These are phyloP conservation scores for Apiospora sp. DNA, from an alignment of 2,329 filamentous ascomycete species.

Conservation along the genomic window DNA sequence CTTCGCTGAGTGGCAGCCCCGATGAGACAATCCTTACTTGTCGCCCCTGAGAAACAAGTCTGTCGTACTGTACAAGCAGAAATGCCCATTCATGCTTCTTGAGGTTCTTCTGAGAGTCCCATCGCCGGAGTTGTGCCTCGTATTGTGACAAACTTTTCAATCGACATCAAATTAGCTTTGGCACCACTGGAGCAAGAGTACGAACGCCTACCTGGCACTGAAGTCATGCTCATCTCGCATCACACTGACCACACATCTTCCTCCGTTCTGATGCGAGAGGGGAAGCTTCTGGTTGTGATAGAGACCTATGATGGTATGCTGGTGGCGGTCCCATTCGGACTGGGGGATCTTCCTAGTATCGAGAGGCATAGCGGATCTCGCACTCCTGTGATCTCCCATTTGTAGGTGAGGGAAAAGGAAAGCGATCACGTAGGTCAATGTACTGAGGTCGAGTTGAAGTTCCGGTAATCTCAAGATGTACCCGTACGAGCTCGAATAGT, in stretches of 20 bases:
- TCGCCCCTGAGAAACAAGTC: background rate
- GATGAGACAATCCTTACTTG: background rate
- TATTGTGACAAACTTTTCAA: background rate
- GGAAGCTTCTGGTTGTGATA: background rate
- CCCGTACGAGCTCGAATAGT: no score
- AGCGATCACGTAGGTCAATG: no score
- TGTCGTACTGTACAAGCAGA: background rate
- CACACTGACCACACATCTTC: background rate
- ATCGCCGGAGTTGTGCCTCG: background rate
- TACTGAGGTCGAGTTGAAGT: no score
- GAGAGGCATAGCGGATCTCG: background rate
- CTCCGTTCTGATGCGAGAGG: background rate
- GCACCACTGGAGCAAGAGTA: background rate
- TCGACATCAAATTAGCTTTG: background rate
- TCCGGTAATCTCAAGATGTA: no score
- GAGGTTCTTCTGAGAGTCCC: background rate
- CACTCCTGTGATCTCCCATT: background rate
- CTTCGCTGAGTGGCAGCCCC: background rate
- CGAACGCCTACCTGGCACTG: background rate
- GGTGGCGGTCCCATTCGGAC: background rate
- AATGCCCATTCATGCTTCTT: background rate
- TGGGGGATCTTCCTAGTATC: background rate
- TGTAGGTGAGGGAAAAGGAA: no score
- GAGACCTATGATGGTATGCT: background rate
- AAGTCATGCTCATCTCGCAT: background rate